Conservation (phyloP, 2,329 filamentous ascomycete genomes). For the Thermoascus crustaceus region DNA sequence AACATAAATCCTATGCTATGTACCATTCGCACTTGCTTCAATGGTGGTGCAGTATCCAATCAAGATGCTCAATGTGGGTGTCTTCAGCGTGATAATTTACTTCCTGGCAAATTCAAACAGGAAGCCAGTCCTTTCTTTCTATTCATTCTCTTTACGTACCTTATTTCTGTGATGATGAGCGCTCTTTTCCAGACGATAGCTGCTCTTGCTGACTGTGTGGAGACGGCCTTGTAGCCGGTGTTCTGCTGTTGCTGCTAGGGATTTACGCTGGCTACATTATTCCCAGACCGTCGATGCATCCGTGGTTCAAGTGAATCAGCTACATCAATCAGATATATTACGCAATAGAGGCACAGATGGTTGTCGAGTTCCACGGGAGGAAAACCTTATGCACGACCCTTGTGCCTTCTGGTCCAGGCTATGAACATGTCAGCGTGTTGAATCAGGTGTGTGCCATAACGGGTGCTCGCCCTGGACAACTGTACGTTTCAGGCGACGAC, state of each 20-base stretch:
- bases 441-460: slow-evolving; percentile 18
- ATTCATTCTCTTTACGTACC: slow-evolving; percentile 69
- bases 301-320: slow-evolving; percentile 40
- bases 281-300: slow-evolving; percentile 37
- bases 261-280: slow-evolving; percentile 32
- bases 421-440: slow-evolving; percentile 15
- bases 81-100: slow-evolving; percentile 74
- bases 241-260: slow-evolving; percentile 21
- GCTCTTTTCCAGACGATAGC: slow-evolving; percentile 78
- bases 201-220: slow-evolving; percentile 38
- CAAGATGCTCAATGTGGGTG: slow-evolving; percentile 61
- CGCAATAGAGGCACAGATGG: slow-evolving; percentile 21
- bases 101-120: slow-evolving; percentile 78
- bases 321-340: slow-evolving; percentile 27
- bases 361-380: slow-evolving; percentile 24
- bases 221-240: slow-evolving; percentile 44
- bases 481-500: slow-evolving; percentile 44
- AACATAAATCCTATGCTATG: slow-evolving; percentile 75
- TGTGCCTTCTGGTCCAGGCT: slow-evolving; percentile 15
- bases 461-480: background rate
- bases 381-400: slow-evolving; percentile 21
- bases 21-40: slow-evolving; percentile 77
- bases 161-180: slow-evolving; percentile 68
- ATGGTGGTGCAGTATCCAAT: slow-evolving; percentile 81
- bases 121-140: slow-evolving; percentile 74